phyloP scores from a whole-genome alignment of 129 eudicot genomes.

The Helichrysum umbraculigerum region DNA sequence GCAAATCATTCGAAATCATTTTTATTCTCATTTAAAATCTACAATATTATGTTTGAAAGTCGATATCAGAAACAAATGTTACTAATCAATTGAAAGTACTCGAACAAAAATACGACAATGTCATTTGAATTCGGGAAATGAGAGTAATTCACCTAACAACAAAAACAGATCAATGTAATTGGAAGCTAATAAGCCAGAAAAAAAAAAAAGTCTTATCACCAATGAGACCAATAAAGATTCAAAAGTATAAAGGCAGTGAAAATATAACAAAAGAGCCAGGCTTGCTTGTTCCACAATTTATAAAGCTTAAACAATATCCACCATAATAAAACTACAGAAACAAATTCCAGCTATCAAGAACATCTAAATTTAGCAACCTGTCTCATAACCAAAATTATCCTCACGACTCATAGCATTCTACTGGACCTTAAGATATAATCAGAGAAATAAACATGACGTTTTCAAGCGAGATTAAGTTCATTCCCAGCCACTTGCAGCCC shows the following conservation, averaged over 20 bases:
- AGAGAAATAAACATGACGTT: not conserved
- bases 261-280: not conserved
- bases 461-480: not conserved
- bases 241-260: not conserved
- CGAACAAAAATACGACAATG: not conserved
- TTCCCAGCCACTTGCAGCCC: constrained; percentile 53
- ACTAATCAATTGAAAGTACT: not conserved
- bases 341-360: constrained; percentile 13
- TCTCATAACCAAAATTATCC: constrained; percentile 1
- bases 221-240: not conserved
- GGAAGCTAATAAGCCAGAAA: not conserved
- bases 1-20: too few relatives aligned
- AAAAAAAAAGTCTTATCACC: not conserved
- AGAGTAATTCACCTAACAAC: too few relatives aligned
- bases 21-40: too few relatives aligned
- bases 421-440: constrained; percentile 1
- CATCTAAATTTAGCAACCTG: constrained; percentile 13
- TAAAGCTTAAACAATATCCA: constrained; percentile 18
- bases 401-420: not conserved
- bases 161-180: not conserved
- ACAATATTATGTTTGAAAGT: too few relatives aligned
- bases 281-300: constrained; percentile 11
- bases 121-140: not conserved
- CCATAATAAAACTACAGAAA: constrained; percentile 16
- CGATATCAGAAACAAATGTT: not conserved